These are phyloP conservation scores for Persicaria maculosa DNA, from an alignment of 148 eudicot species.

Conservation along the genomic window DNA sequence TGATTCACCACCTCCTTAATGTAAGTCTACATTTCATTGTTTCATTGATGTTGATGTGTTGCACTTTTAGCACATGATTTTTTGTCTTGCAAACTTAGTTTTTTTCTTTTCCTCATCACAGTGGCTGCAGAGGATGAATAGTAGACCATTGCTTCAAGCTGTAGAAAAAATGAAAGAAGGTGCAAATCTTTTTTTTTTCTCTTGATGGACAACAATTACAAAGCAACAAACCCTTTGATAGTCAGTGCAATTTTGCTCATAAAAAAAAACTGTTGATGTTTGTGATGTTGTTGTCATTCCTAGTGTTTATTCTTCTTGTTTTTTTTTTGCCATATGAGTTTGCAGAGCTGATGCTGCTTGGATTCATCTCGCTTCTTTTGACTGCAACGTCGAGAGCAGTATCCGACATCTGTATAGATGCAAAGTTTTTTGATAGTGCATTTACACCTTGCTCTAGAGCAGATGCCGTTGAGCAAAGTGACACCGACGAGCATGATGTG, in stretches of 20 bases:
- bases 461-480: conserved; percentile 19
- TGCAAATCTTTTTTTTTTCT: conserved; percentile 10
- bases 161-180: conserved; percentile 99
- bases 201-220: too few relatives aligned
- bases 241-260: too few relatives aligned
- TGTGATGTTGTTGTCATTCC: too few relatives aligned
- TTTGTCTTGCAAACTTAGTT: too few relatives aligned
- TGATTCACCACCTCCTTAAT: conserved; percentile 61
- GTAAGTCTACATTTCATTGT: conserved; percentile 34
- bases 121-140: conserved; percentile 78
- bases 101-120: conserved; percentile 15
- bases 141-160: conserved; percentile 87
- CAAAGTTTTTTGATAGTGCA: conserved; percentile 62
- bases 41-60: too few relatives aligned
- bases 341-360: conserved; percentile 96
- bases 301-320: neutral
- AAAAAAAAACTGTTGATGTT: too few relatives aligned
- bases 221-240: too few relatives aligned
- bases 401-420: conserved; percentile 73
- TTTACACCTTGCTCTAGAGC: conserved; percentile 80
- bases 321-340: conserved; percentile 1
- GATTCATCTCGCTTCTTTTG: conserved; percentile 85
- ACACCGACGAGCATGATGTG: conserved; percentile 31
- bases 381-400: conserved; percentile 85
- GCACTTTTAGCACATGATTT: too few relatives aligned